phyloP scores from a whole-genome alignment of 148 eudicot species.

The Amaranthus hypochondriacus region DNA sequence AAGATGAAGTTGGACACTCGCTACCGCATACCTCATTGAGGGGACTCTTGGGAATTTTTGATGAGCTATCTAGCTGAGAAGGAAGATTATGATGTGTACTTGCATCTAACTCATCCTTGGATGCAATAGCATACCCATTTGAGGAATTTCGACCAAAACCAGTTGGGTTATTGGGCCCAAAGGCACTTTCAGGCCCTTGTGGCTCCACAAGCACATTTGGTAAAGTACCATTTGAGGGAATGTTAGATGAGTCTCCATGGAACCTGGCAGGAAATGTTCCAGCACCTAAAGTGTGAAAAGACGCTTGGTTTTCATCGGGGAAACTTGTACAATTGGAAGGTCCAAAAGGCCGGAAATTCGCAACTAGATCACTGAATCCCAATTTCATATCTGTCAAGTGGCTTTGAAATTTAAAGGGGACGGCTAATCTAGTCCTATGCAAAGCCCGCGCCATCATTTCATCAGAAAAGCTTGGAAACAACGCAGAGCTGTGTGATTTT shows the following conservation, averaged over 20 bases:
- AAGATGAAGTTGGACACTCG: constrained; percentile 25
- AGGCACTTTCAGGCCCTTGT: constrained; percentile 39
- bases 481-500: constrained; percentile 38
- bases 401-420: constrained; percentile 44
- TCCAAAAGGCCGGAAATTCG: constrained; percentile 37
- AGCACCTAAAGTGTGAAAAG: constrained; percentile 38
- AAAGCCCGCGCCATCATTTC: constrained; percentile 78
- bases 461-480: constrained; percentile 63
- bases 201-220: constrained; percentile 40
- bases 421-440: constrained; percentile 57
- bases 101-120: constrained; percentile 28
- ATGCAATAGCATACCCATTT: constrained; percentile 32
- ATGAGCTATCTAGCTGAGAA: constrained; percentile 36
- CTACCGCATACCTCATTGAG: constrained; percentile 23
- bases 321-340: constrained; percentile 36
- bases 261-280: constrained; percentile 39
- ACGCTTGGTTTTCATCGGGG: constrained; percentile 31
- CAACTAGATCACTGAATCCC: constrained; percentile 55
- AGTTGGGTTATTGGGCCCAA: constrained; percentile 33
- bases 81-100: constrained; percentile 33
- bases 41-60: constrained; percentile 27
- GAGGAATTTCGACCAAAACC: constrained; percentile 33
- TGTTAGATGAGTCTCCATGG: constrained; percentile 38
- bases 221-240: constrained; percentile 38
- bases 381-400: constrained; percentile 87